Base-by-base conservation (phyloP, 495 filamentous ascomycete species). In the Jackrogersella minutella region DNA sequence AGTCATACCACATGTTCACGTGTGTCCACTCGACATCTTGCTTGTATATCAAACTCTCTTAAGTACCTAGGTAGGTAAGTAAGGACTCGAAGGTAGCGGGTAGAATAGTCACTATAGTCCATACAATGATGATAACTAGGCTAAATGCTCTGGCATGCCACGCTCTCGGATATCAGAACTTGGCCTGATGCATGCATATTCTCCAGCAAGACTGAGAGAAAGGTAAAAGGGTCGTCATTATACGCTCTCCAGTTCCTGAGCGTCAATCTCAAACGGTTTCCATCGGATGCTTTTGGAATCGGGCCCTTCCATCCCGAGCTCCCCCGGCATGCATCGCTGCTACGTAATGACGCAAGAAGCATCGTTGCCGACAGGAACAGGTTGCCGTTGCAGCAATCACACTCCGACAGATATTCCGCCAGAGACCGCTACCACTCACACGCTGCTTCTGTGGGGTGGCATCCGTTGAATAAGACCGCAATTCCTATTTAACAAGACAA, bases 301-400 rank as follows among this genome's bases (percentile, higher is more conserved):
- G 62, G 37, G 22, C 9, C 33, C 33, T 46, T 21, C 47, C 31
- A 47, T 47, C 43, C 54, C 62, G 54, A 65, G 31, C 40, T 55
- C 21, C 22, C 28, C 59, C 59, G 37, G 37, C 50, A 17, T 30
- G 40, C 28, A 47, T 56, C 37, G 19, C 41, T 55, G 37, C 59
- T n/a, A 58, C 46, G 24, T 19, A 52, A 39, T 65, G 62, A 65
- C 55, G 47, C 49, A 65, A 40, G 22, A 30, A 54, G 62, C 21
- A 47, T 46, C 62, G n/a, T 33, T 53, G n/a, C 54, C 62, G 39
- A 47, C 37, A 47, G 46, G 21, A 19, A 63, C 19, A 63, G 24
- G 40, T 26, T 49, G 51, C 17, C 40, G 51, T 63, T 40, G 21
- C 59, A 63, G 41, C 50, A 33, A 55, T 63, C 50, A 47, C 31